Evolutionary conservation across 495 filamentous ascomycete species (phyloP), one percentile per base, ranked within the genome.

Genomic region (Aspergillus taichungensis): DNA sequence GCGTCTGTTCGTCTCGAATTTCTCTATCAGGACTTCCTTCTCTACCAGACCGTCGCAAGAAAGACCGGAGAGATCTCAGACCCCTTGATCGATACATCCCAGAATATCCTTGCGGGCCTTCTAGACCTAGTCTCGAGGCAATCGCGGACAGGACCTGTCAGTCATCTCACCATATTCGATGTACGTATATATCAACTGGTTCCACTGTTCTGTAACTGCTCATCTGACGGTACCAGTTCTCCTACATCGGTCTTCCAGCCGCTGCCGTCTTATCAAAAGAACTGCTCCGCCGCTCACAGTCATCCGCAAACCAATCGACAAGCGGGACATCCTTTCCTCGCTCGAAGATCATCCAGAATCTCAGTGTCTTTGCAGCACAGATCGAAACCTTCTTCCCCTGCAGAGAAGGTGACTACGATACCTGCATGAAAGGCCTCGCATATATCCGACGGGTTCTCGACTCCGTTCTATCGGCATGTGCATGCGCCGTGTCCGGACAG

Each of bases 341-440:
- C 9, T 79, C 78, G 0, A 71, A 77, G 37, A 69, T 75, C n/a
- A 75, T 81, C 12, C 78, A 81, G 45, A 74, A 76, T 37, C 67
- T 82, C 2, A 78, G 72, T 37, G 64, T 79, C 37, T 76, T 81
- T 40, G 51, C 55, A 0, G 53, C 59, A 3, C 42, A 62, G 29
- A 30, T 66, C 5, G 55, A 56, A 6, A 56, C 48, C 5, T 46
- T 57, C 5, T 40, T 64, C 8, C 30, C 32, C 0, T 38, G 39
- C 5, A 12, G 53, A 13, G 56, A 62, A 28, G 54, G 56, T 0
- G 57, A 62, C 35, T 52, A 60, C 36, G 40, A 42, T 8, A 42
- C 54, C 28, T 46, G 47, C 11, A 40, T 47, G 35, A 50, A 55
- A 24, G 58, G 55, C 1, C 55, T 50, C 4, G 37, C 48, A 11